Base-by-base conservation (phyloP, 2,329 filamentous ascomycete species). In the Fusarium torulosum region DNA sequence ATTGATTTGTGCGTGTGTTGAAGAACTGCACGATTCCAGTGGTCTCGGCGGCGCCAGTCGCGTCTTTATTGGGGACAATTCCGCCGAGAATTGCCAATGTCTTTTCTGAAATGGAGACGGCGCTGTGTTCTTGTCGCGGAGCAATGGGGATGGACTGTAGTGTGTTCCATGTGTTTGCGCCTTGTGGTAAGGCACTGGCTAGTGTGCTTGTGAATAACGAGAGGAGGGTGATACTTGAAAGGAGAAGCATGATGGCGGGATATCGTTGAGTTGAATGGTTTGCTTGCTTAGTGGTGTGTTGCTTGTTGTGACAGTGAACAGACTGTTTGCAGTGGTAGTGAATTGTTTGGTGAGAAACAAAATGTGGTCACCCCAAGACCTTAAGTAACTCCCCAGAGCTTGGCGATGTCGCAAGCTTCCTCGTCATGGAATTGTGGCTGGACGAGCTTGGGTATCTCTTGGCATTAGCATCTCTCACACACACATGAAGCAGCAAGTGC, bases 11-110 rank as follows among this genome's bases (percentile, higher is more conserved):
- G 2, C 67, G 51, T n/a, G 75, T 71, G 35, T 75, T 69, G 63
- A 78, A 79, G n/a, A 75, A 59, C 31, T 78, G 77, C 15, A 78
- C 42, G 4, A 75, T 58, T 9, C 47, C 53, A 20, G 74, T 75
- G 9, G 73, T 77, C 14, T 53, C 50, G 15, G 45, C 47, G 2
- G 63, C 61, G 15, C 65, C 61, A 15, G 59, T 50, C 3, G 57
- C 61, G 4, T 62, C 59, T 3, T 27, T 46, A 11, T 57, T 68
- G 7, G 66, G 66, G 19, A 75, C 52, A 8, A 76, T 70, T 4
- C 75, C 75, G 19, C 75, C 75, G 1, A 77, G 17, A 1, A 75
- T 73, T 6, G 70, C 73, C 4, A 77, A 23, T 0, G 67, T 66
- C 9, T 64, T 69, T 6, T 65, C 44, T 3, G 69, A 69, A n/a